These are phyloP conservation scores for Raffaelea deltoideospora DNA, from an alignment of 2,329 filamentous ascomycete genomes.

Conservation along the genomic window DNA sequence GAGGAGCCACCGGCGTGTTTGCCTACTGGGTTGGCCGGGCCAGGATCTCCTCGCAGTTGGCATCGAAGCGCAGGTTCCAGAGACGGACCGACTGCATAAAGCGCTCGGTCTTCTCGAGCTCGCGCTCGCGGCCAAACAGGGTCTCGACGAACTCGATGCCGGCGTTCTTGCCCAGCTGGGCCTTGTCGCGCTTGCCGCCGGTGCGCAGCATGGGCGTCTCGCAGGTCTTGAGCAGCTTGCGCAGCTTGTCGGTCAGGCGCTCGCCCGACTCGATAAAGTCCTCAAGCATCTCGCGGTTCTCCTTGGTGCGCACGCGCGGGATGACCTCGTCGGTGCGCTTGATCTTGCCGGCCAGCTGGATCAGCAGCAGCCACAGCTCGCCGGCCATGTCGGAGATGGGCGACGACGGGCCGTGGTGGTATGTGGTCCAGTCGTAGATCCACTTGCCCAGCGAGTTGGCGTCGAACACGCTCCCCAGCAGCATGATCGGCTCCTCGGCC, in stretches of 20 bases:
- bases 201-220: slow-evolving; percentile 89
- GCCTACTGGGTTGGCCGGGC: slow-evolving; percentile 39
- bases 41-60: slow-evolving; percentile 87
- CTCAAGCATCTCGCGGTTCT: slow-evolving; percentile 67
- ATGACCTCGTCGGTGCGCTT: slow-evolving; percentile 76
- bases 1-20: no score
- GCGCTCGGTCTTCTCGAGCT: slow-evolving; percentile 79
- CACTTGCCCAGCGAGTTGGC: slow-evolving; percentile 96
- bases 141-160: slow-evolving; percentile 93
- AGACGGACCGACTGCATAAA: slow-evolving; percentile 79
- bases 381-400: slow-evolving; percentile 85
- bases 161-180: slow-evolving; percentile 76
- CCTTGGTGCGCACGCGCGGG: slow-evolving; percentile 52
- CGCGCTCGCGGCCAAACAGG: slow-evolving; percentile 82
- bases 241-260: slow-evolving; percentile 71
- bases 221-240: slow-evolving; percentile 75
- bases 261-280: slow-evolving; percentile 87
- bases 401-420: slow-evolving; percentile 64
- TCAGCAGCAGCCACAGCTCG: slow-evolving; percentile 87
- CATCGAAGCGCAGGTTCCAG: slow-evolving; percentile 89
- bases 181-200: slow-evolving; percentile 60
- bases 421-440: slow-evolving; percentile 99
- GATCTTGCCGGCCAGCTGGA: slow-evolving; percentile 85
- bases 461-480: slow-evolving; percentile 91
- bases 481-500: slow-evolving; percentile 79